Percentiles rank a stretch among this genome's conserved stretches.
phyloP scores from a whole-genome alignment of 805 yeast genomes.

The Hanseniaspora jakobsenii region DNA sequence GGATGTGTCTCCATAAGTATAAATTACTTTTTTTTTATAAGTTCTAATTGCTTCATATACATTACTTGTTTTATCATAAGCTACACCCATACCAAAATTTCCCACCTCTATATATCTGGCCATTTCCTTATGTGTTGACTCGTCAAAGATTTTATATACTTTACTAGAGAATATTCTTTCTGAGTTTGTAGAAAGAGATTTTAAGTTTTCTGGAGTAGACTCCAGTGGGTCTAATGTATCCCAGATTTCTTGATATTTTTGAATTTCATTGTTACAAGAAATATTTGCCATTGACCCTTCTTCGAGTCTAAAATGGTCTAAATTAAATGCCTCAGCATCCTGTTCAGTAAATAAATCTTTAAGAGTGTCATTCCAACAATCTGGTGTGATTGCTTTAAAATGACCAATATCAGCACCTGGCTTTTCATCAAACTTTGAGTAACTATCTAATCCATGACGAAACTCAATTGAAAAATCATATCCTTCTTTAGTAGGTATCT shows the following conservation, averaged over 20 bases:
- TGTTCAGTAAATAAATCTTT: neutral
- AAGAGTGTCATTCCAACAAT: slow-evolving; percentile 21
- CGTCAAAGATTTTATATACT: neutral
- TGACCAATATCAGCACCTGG: slow-evolving; percentile 35
- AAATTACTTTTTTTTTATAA: slow-evolving; percentile 10
- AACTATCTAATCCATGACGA: slow-evolving; percentile 12
- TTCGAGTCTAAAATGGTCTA: slow-evolving; percentile 31
- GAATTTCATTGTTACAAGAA: slow-evolving; percentile 29
- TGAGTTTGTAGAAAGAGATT: neutral
- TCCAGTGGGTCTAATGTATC: slow-evolving; percentile 34
- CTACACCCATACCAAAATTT: slow-evolving; percentile 41
- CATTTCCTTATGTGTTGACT: neutral
- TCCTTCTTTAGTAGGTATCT: slow-evolving; percentile 20
- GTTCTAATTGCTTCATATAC: slow-evolving; percentile 16
- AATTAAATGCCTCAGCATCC: neutral
- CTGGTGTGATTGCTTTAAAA: slow-evolving; percentile 31
- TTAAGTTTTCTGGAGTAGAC: slow-evolving; percentile 26
- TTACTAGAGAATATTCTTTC: slow-evolving; percentile 15
- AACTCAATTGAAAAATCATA: slow-evolving; percentile 15
- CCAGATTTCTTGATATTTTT: slow-evolving; percentile 46
- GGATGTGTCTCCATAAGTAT: slow-evolving; percentile 5
- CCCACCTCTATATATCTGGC: slow-evolving; percentile 41
- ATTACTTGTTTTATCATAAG: slow-evolving; percentile 24
- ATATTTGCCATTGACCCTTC: slow-evolving; percentile 42
- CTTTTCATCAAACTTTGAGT: slow-evolving; percentile 7